phyloP scores from a whole-genome alignment of 768 basidiomycete species.

The Suillus ampliporus region DNA sequence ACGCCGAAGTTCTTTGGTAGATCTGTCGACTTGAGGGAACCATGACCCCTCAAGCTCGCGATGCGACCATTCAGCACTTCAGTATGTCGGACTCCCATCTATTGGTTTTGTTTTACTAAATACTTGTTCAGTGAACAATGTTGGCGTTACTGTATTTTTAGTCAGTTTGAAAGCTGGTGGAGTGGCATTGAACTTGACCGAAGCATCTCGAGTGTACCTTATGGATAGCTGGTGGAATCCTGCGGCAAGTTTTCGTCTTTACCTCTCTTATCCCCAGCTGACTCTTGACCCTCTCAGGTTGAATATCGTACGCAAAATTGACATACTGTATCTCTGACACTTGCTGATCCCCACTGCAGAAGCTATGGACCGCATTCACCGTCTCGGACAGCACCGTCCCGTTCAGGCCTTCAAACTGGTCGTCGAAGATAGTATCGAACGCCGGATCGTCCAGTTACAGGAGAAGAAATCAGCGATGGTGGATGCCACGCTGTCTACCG shows the following conservation, averaged over 20 bases:
- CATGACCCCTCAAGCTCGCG: conserved; percentile 95
- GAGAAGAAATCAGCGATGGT: conserved; percentile 98
- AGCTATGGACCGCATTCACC: conserved; percentile 98
- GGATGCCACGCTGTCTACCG: conserved; percentile 81
- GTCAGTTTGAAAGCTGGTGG: conserved; percentile 97
- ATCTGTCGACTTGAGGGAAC: conserved; percentile 94
- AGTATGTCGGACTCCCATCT: conserved; percentile 54
- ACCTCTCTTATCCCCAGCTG: conserved; percentile 7
- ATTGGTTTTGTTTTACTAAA: not conserved
- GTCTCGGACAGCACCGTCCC: conserved; percentile 92
- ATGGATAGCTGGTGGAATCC: conserved; percentile 99
- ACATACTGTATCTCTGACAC: not conserved
- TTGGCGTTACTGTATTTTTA: conserved; percentile 96
- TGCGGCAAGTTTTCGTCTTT: conserved; percentile 55
- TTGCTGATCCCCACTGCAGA: conserved; percentile 49
- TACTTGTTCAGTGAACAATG: conserved; percentile 75
- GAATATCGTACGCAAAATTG: conserved; percentile 72
- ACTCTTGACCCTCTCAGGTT: conserved; percentile 46
- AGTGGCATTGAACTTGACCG: conserved; percentile 88
- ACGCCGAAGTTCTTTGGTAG: conserved; percentile 43
- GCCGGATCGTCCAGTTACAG: conserved; percentile 91
- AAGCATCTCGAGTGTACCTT: conserved; percentile 91
- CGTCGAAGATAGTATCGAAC: conserved; percentile 96
- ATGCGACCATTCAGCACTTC: conserved; percentile 94
- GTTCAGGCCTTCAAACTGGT: conserved; percentile 94